A percentile compares a stretch with the other conserved stretches of the same genome.
phyloP scores from a whole-genome alignment of 495 filamentous ascomycete genomes.

The Daldinia loculata region DNA sequence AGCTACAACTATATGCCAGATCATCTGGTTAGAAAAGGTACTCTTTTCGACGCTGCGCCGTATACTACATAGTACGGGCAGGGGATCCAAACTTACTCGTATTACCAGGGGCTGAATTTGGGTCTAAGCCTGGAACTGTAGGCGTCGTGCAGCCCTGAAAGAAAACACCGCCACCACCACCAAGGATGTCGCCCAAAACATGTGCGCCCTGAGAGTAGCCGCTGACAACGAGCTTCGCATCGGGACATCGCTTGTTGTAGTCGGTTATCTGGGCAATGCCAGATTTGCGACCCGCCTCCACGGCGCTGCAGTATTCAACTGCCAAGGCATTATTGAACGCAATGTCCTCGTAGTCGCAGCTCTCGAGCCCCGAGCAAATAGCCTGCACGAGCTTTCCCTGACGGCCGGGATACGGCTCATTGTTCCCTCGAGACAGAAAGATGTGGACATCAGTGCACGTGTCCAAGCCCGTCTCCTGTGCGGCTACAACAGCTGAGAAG shows the following conservation, averaged over 20 bases:
- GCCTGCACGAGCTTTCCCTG: constrained; percentile 34
- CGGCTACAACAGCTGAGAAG: constrained; percentile 8
- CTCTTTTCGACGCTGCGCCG: neutral
- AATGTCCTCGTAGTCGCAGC: constrained; percentile 47
- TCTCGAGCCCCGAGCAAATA: constrained; percentile 36
- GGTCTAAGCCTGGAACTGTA: constrained; percentile 7
- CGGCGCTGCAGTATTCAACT: constrained; percentile 38
- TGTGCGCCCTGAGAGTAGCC: constrained; percentile 47
- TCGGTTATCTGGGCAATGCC: constrained; percentile 34
- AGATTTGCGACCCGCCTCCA: constrained; percentile 32
- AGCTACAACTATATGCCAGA: constrained; percentile 25
- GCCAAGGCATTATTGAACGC: constrained; percentile 30
- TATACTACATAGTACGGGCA: neutral
- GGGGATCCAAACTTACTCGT: constrained; percentile 28
- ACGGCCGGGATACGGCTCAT: constrained; percentile 45
- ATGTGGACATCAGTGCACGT: constrained; percentile 42
- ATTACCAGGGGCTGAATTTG: constrained; percentile 24
- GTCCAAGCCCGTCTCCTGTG: constrained; percentile 18
- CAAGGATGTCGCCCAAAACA: constrained; percentile 32
- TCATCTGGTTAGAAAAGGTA: neutral
- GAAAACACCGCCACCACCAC: constrained; percentile 38
- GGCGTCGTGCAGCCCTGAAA: constrained; percentile 30
- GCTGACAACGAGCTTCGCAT: constrained; percentile 39
- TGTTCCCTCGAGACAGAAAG: constrained; percentile 43
- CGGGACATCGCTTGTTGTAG: constrained; percentile 39